These are phyloP conservation scores for Malus domestica DNA, from an alignment of 306 rosid species.

Conservation along the genomic window ASM211411v1 NC_041792.1:17664407-17664906, in stretches of 20 bases:
- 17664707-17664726: no score
- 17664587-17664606: not conserved
- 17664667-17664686: not conserved
- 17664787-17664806: no score
- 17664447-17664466: not conserved
- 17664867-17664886: no score
- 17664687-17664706: no score
- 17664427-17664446: not conserved
- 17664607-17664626: not conserved
- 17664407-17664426: not conserved
- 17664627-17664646: not conserved
- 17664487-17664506: not conserved
- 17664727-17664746: no score
- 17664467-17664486: not conserved
- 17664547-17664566: not conserved
- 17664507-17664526: not conserved
- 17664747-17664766: no score
- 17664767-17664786: no score
- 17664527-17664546: not conserved
- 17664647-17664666: no score
- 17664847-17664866: no score
- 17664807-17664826: no score
- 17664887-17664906: not conserved
- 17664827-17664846: no score
- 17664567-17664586: not conserved